These are phyloP conservation scores for Coniella lustricola DNA, from an alignment of 2,329 filamentous ascomycete species.

Conservation along the genomic window DNA sequence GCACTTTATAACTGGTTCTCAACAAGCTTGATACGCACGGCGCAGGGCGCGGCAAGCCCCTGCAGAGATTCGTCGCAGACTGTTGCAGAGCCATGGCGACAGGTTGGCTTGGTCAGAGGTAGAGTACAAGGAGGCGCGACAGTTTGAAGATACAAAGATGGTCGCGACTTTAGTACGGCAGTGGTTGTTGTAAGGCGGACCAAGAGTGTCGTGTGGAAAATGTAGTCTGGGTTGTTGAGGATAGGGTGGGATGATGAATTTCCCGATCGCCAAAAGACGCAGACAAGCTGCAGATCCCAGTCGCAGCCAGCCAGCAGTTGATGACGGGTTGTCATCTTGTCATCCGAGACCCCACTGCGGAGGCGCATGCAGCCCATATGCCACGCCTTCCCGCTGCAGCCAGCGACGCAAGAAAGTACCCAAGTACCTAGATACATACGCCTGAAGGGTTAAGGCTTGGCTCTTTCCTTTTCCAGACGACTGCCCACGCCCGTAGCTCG, in stretches of 20 bases:
- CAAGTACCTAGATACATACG: neutral
- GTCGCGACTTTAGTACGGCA: neutral
- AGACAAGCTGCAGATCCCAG: conserved; percentile 8
- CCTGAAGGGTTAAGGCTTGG: neutral
- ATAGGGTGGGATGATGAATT: neutral
- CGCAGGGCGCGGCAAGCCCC: conserved; percentile 21
- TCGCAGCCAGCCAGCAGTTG: conserved; percentile 10
- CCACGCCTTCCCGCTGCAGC: neutral
- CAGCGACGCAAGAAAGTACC: neutral
- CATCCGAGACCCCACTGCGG: conserved; percentile 9
- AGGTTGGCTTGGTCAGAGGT: neutral
- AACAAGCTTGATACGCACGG: conserved; percentile 15
- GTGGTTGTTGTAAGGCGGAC: neutral
- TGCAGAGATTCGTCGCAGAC: conserved; percentile 31
- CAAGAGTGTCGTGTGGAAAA: neutral
- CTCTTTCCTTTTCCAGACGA: neutral
- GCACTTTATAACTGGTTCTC: conserved; percentile 26
- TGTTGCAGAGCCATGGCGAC: conserved; percentile 30
- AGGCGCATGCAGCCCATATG: neutral
- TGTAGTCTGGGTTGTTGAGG: neutral
- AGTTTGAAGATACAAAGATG: no score
- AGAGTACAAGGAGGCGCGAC: no score
- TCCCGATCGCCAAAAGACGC: conserved; percentile 5
- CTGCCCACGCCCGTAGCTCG: neutral
- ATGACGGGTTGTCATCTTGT: conserved; percentile 15